Evolutionary conservation across 2,329 filamentous ascomycete species (phyloP).

Genomic region (Penicillium thymicola): DNA sequence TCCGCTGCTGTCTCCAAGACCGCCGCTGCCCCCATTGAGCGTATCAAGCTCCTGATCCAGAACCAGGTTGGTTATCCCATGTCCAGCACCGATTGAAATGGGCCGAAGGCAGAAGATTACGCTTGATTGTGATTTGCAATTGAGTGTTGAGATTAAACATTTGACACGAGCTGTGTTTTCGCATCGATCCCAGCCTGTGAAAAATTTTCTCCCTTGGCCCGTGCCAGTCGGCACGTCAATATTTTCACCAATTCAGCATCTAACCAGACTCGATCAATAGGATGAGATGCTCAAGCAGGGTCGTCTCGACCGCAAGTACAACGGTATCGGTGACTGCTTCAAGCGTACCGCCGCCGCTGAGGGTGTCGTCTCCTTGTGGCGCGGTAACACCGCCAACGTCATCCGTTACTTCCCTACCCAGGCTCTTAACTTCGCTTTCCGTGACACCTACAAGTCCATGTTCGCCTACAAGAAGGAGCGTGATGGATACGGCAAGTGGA

Average conservation of each 20-base stretch:
- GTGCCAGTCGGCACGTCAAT: background rate
- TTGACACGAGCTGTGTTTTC: background rate
- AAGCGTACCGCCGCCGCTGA: conserved; percentile 82
- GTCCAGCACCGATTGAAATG: background rate
- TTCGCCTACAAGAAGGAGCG: conserved; percentile 99
- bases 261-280: conserved; percentile 49
- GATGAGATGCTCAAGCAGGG: conserved; percentile 99
- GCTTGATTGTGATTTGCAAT: background rate
- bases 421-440: conserved; percentile 99
- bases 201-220: conserved; percentile 18
- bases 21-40: conserved; percentile 98
- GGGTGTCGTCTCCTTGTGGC: conserved; percentile 94
- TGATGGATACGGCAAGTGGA: conserved; percentile 98
- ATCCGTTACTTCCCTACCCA: conserved; percentile 99
- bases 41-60: conserved; percentile 99
- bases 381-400: conserved; percentile 99
- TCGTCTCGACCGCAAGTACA: conserved; percentile 97
- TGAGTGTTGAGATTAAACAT: background rate
- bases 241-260: background rate
- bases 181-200: background rate
- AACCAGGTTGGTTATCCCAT: conserved; percentile 77
- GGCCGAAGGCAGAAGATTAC: background rate
- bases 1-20: conserved; percentile 99
- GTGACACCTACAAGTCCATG: conserved; percentile 99
- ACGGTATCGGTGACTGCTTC: conserved; percentile 94